Base-by-base conservation (phyloP, 805 yeast genomes). In the Nadsonia fulvescens region DNA sequence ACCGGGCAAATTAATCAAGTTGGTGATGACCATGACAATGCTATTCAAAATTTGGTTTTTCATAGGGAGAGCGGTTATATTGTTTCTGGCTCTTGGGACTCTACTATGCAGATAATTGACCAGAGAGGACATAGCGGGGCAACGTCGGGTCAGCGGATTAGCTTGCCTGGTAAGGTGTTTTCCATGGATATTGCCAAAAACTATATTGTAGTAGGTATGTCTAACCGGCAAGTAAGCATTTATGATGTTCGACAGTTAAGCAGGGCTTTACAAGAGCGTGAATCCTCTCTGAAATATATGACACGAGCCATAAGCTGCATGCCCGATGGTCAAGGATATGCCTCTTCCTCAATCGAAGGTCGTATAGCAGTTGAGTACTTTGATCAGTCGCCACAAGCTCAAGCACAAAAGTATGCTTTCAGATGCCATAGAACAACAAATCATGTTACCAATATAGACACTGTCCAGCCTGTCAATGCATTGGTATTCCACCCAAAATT, bases 311-410 rank as follows among this genome's bases (percentile, higher is more conserved):
- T 77, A 18, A 57, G 55, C 34, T 51, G 68, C 19, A 58, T 69
- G 37, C 74, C 76, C 0, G 49, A 56, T 29, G 59, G 59, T 3
- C 33, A 44, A 51, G 35, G 89, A 73, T 5, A 72, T 43, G 79
- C 72, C 0, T 59, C 70, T 16, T 56, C 79, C 14, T 70, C 86
- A 1, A 57, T 79, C n/a, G 92, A 78, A 39, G 93, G 93, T 0
- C 54, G 91, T 15, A 81, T 75, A 1, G 70, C 82, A 0, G 63
- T 79, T 14, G 86, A 78, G 34, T 70, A 58, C 38, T 64, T 71
- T 28, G 66, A 69, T 29, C 61, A 66, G 4, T 46, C 58, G 3
- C 54, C 58, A 2, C 49, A 50, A 22, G 40, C 42, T 4, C 61
- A 51, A 27, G 36, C 46, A 2, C 49, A 54, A 30, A 63, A 67